Percentiles rank a stretch among this genome's conserved stretches.
phyloP scores from a whole-genome alignment of 257 asterid genomes.

The Solanum arcanum region DNA sequence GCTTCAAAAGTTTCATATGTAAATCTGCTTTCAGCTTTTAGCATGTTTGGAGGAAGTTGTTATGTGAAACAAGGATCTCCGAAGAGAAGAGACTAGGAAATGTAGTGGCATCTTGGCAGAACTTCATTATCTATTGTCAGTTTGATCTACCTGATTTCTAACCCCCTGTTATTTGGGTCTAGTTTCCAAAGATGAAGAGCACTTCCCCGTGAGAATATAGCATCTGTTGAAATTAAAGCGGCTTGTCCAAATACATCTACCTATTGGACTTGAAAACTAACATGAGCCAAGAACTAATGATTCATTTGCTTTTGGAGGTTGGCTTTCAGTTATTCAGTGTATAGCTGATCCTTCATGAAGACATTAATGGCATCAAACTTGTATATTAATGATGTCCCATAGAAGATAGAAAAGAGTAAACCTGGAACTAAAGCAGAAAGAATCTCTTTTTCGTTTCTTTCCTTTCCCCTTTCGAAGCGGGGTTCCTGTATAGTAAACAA shows the following conservation, averaged over 20 bases:
- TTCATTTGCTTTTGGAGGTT: constrained; percentile 21
- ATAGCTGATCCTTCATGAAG: constrained; percentile 33
- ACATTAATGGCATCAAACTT: constrained; percentile 21
- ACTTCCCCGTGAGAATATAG: neutral
- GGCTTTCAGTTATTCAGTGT: constrained; percentile 25
- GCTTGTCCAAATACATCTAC: constrained; percentile 25
- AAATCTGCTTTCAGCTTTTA: neutral
- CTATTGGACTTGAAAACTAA: constrained; percentile 11
- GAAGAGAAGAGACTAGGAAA: neutral
- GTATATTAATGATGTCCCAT: constrained; percentile 36
- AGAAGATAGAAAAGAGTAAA: constrained; percentile 26
- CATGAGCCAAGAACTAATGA: constrained; percentile 18
- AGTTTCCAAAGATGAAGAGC: constrained; percentile 3
- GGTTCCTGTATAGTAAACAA: neutral
- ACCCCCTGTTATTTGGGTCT: neutral
- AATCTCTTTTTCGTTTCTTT: constrained; percentile 6
- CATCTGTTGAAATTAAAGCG: constrained; percentile 2
- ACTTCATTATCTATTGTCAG: neutral
- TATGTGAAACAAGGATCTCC: neutral
- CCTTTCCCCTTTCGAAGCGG: neutral
- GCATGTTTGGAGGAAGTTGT: neutral
- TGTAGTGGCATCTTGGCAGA: neutral
- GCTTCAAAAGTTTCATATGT: neutral
- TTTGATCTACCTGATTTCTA: neutral
- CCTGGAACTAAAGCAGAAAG: constrained; percentile 27